A percentile compares a stretch with the other conserved stretches of the same genome.
Conservation (phyloP, 2,329 filamentous ascomycete species). For the Neofusicoccum ribis region DNA sequence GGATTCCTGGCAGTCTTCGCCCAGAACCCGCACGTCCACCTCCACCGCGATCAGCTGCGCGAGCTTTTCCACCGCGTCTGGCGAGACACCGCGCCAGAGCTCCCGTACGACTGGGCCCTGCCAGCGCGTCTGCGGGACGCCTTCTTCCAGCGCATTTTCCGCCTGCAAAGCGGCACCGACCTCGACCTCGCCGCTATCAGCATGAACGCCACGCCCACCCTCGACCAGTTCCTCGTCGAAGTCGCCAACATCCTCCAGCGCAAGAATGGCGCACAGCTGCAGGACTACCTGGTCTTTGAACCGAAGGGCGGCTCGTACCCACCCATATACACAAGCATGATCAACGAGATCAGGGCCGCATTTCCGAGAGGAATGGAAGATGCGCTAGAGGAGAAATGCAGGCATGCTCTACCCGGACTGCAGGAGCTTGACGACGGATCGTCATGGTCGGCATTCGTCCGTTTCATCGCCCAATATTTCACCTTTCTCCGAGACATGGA, state of each 20-base stretch:
- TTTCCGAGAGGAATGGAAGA: conserved; percentile 54
- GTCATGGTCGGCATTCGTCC: conserved; percentile 73
- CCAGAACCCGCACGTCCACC: not conserved
- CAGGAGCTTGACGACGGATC: conserved; percentile 54
- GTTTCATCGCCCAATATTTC: conserved; percentile 80
- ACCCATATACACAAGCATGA: conserved; percentile 67
- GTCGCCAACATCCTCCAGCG: conserved; percentile 62
- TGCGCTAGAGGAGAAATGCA: conserved; percentile 64
- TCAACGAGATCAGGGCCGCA: conserved; percentile 62
- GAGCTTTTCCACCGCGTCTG: conserved; percentile 4
- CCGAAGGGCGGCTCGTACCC: conserved; percentile 58
- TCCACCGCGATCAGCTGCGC: conserved; percentile 2
- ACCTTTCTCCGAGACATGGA: conserved; percentile 79
- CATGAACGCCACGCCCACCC: conserved; percentile 56
- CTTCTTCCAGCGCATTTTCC: not conserved
- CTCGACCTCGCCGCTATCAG: not conserved
- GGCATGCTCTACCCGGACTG: conserved; percentile 60
- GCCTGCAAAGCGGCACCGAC: not conserved
- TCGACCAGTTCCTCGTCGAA: conserved; percentile 67
- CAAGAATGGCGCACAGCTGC: conserved; percentile 65
- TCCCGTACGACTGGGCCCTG: conserved; percentile 7
- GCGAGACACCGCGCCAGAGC: not conserved
- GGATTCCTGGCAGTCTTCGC: not conserved
- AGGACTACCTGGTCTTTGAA: conserved; percentile 73
- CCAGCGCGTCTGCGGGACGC: not conserved